A percentile compares a stretch with the other conserved stretches of the same genome.
Conservation (phyloP, 179 eudicot genomes). For the Corrigiola litoralis region DNA sequence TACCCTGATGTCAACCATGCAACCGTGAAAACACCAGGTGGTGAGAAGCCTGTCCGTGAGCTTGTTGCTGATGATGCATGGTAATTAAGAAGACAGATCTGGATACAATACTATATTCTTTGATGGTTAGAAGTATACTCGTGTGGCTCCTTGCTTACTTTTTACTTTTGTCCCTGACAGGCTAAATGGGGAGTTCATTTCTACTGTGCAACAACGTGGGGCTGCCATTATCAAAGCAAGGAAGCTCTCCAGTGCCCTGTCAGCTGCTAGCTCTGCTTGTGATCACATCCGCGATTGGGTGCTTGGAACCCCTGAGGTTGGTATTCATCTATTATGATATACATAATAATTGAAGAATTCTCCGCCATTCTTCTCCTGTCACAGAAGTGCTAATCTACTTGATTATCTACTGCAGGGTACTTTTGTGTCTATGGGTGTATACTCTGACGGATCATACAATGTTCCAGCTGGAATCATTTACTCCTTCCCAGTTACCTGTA, state of each 20-base stretch:
- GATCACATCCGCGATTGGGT: conserved; percentile 96
- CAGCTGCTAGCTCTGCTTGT: conserved; percentile 95
- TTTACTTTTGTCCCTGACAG: no score
- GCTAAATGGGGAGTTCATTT: conserved; percentile 77
- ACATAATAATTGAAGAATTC: neutral
- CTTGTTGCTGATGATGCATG: conserved; percentile 83
- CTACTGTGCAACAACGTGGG: conserved; percentile 88
- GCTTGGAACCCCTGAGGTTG: conserved; percentile 89
- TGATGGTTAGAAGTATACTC: no score
- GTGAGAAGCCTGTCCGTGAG: conserved; percentile 71
- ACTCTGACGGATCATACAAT: conserved; percentile 85
- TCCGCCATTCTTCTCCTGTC: neutral
- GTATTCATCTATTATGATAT: conserved; percentile 18
- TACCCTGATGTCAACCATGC: conserved; percentile 97
- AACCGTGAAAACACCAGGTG: conserved; percentile 64
- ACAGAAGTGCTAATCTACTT: neutral
- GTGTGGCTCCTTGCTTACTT: no score
- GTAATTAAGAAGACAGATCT: conserved; percentile 28
- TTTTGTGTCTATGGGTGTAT: conserved; percentile 87
- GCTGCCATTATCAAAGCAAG: conserved; percentile 95
- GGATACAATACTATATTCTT: neutral
- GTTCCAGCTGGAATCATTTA: conserved; percentile 81
- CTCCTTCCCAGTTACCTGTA: conserved; percentile 87
- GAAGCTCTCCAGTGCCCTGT: conserved; percentile 89
- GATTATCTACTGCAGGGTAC: conserved; percentile 48